Evolutionary conservation across 2,329 filamentous ascomycete species (phyloP).

Genomic region (Claviceps quebecensis): DNA sequence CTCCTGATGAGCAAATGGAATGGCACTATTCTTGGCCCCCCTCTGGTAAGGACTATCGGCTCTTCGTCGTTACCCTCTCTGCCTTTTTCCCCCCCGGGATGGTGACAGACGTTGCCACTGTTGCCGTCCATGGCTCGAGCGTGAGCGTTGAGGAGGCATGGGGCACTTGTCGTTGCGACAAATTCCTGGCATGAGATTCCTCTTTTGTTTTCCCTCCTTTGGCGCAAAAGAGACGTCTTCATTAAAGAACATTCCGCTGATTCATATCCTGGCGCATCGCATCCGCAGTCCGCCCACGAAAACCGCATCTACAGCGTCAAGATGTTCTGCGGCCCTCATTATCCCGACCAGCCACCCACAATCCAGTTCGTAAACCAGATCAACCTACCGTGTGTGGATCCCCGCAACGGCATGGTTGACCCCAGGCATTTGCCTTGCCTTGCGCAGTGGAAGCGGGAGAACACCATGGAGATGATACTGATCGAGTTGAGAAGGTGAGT

Average conservation of each 20-base stretch:
- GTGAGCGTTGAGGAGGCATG: no score
- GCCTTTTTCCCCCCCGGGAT: background rate
- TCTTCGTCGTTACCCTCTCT: background rate
- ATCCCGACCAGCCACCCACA: constrained; percentile 77
- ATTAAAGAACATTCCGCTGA: constrained; percentile 3
- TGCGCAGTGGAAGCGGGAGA: constrained; percentile 79
- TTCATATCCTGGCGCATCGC: background rate
- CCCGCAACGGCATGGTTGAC: constrained; percentile 70
- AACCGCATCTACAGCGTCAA: constrained; percentile 98
- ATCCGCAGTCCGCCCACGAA: constrained; percentile 71
- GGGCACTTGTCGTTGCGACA: background rate
- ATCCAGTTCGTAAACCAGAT: constrained; percentile 90
- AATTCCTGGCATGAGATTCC: background rate
- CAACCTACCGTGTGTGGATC: constrained; percentile 90
- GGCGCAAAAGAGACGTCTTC: background rate
- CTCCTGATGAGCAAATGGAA: constrained; percentile 98
- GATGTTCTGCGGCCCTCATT: constrained; percentile 83
- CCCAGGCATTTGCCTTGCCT: constrained; percentile 72
- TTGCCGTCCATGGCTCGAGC: no score
- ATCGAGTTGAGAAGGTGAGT: constrained; percentile 66
- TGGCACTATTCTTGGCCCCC: constrained; percentile 90
- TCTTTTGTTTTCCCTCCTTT: background rate
- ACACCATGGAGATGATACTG: constrained; percentile 88
- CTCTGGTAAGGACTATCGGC: constrained; percentile 49
- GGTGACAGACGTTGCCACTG: background rate